These are phyloP conservation scores for Trichocladium antarcticum DNA, from an alignment of 495 filamentous ascomycete species.

Conservation along the genomic window DNA sequence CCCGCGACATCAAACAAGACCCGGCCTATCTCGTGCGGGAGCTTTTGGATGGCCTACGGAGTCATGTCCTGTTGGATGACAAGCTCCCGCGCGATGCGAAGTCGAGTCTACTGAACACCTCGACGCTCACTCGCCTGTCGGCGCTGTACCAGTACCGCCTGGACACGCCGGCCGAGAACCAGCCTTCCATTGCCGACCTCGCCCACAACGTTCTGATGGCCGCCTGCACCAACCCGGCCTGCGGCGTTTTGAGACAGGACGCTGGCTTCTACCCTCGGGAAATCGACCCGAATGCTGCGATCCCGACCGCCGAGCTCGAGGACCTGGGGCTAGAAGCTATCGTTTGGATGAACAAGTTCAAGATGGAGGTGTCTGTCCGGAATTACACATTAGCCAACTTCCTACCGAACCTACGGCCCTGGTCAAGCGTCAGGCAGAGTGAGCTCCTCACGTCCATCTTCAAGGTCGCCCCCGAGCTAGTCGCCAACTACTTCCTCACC, in stretches of 20 bases:
- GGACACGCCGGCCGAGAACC: constrained; percentile 14
- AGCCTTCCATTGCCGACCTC: constrained; percentile 41
- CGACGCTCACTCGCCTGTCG: constrained; percentile 58
- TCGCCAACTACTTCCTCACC: constrained; percentile 71
- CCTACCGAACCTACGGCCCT: constrained; percentile 67
- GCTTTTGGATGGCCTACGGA: constrained; percentile 52
- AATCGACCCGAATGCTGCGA: constrained; percentile 42
- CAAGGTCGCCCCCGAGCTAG: constrained; percentile 65
- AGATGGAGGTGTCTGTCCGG: constrained; percentile 53
- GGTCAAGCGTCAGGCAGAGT: constrained; percentile 67
- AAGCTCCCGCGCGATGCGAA: constrained; percentile 60
- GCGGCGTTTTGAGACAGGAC: constrained; percentile 57
- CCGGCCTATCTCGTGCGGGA: constrained; percentile 57
- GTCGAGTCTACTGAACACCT: constrained; percentile 56
- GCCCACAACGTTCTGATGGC: constrained; percentile 62
- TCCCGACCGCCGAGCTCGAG: constrained; percentile 35
- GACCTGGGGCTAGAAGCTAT: constrained; percentile 60
- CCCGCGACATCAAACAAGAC: constrained; percentile 61
- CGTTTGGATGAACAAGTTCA: constrained; percentile 55
- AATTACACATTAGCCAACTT: constrained; percentile 68
- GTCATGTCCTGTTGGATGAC: constrained; percentile 56
- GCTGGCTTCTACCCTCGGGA: constrained; percentile 65
- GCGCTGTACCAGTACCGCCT: constrained; percentile 56
- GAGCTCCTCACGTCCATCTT: constrained; percentile 74
- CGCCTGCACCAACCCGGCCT: constrained; percentile 57